Percentiles rank a stretch among this genome's conserved stretches.
Conservation (phyloP, 2,329 filamentous ascomycete genomes). For the Fusarium floridanum region DNA sequence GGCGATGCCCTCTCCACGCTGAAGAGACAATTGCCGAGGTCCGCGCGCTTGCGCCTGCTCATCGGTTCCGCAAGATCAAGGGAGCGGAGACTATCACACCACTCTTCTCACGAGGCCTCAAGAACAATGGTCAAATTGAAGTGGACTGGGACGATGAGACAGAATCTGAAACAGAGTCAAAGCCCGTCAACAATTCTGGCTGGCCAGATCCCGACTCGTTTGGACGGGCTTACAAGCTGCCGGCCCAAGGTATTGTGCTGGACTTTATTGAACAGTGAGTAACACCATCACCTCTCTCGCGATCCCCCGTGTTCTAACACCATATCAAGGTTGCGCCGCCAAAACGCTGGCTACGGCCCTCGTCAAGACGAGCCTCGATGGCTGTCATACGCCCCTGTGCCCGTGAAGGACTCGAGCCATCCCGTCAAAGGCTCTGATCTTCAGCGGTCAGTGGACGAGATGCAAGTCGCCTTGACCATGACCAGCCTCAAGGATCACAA, state of each 20-base stretch:
- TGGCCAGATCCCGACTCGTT: constrained; percentile 72
- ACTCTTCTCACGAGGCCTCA: constrained; percentile 71
- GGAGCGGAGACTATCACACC: constrained; percentile 65
- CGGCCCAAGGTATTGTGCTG: constrained; percentile 73
- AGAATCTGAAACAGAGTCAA: constrained; percentile 47
- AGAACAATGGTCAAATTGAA: constrained; percentile 80
- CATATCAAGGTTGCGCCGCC: constrained; percentile 51
- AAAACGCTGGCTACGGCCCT: constrained; percentile 55
- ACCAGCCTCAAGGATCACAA: constrained; percentile 66
- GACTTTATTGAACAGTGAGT: constrained; percentile 78
- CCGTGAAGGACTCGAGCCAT: constrained; percentile 34
- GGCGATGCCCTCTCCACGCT: constrained; percentile 90
- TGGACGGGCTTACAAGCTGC: constrained; percentile 74
- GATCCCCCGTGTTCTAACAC: constrained; percentile 22
- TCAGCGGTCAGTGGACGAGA: constrained; percentile 67
- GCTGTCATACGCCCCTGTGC: constrained; percentile 45
- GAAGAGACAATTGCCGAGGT: constrained; percentile 78
- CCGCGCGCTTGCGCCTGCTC: constrained; percentile 70
- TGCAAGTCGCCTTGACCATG: constrained; percentile 76
- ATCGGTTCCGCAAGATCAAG: constrained; percentile 73
- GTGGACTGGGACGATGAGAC: constrained; percentile 72
- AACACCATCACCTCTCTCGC: neutral
- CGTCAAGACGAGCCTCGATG: constrained; percentile 49
- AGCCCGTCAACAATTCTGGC: constrained; percentile 64
- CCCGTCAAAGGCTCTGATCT: constrained; percentile 52